Base-by-base conservation (phyloP, 108 stramenopile species). In the Fragilaria crotonensis region DNA sequence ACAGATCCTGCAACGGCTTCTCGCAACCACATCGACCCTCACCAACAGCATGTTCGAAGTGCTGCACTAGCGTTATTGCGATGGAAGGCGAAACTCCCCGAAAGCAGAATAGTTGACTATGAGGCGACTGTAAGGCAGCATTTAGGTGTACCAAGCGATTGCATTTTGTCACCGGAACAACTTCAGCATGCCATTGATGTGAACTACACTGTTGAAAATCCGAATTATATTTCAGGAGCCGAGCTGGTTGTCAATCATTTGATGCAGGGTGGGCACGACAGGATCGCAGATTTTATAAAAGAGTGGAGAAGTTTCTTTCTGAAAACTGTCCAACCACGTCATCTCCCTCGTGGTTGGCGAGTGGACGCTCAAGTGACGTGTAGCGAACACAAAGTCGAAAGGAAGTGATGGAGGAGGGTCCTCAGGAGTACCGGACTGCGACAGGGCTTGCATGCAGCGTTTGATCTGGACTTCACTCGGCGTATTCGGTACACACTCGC, bases 251-350 rank as follows among this genome's bases (percentile, higher is more conserved):
- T 82, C 5, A 30, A 60, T 23, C 59, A 52, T 9, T 52, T 79
- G 49, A 46, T 49, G 30, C 25, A 44, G 1, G 68, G 70, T 64
- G 53, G 22, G 9, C 54, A 33, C 4, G 55, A 70, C 22, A 50
- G 68, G 1, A 75, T 91, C 21, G 52, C 50, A 30, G 48, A 59
- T n/a, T 91, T 91, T 59, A 71, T 91, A 26, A 32, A 41, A 21
- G 76, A 62, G n/a, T 91, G 89, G 89, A 71, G 89, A 57, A 33
- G 54, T n/a, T 70, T 75, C 51, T 91, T 91, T 54, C 20, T 79
- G 0, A 54, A 70, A 3, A 79, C 72, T 1, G 56, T 83, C 4
- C 54, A 71, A 49, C 89, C 89, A 28, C 46, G 67, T 20, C 70
- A 67, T 56, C 72, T 91, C 63, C 89, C 89, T 7, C 52, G 11